These are phyloP conservation scores for Sporothrix variecibatus DNA, from an alignment of 2,329 filamentous ascomycete genomes.

Conservation along the genomic window DNA sequence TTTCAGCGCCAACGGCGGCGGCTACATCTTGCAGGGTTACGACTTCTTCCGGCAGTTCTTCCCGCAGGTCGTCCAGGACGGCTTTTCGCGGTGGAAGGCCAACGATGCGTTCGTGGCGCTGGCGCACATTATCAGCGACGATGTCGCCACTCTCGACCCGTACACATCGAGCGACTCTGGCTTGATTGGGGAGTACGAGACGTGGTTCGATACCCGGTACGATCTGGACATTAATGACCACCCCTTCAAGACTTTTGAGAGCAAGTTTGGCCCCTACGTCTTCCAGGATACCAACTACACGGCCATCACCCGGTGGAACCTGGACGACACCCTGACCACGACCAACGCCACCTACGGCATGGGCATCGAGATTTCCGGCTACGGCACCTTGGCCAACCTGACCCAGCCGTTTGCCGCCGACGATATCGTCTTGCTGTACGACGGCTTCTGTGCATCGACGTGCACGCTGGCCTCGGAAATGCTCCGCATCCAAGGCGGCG, in stretches of 20 bases:
- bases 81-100: slow-evolving; percentile 44
- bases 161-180: slow-evolving; percentile 43
- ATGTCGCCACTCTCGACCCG: slow-evolving; percentile 48
- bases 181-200: slow-evolving; percentile 26
- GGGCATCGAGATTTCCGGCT: slow-evolving; percentile 54
- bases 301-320: slow-evolving; percentile 53
- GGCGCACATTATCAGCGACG: slow-evolving; percentile 47
- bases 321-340: slow-evolving; percentile 46
- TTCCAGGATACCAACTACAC: slow-evolving; percentile 58
- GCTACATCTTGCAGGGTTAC: slow-evolving; percentile 60
- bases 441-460: slow-evolving; percentile 38
- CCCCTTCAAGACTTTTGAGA: slow-evolving; percentile 52
- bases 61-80: slow-evolving; percentile 41
- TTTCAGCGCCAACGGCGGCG: slow-evolving; percentile 59
- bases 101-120: slow-evolving; percentile 46
- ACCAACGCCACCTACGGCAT: slow-evolving; percentile 40
- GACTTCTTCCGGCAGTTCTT: slow-evolving; percentile 63
- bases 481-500: slow-evolving; percentile 42
- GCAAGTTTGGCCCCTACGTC: slow-evolving; percentile 46
- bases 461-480: slow-evolving; percentile 39
- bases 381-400: slow-evolving; percentile 49
- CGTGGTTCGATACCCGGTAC: slow-evolving; percentile 51
- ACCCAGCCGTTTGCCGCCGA: slow-evolving; percentile 57
- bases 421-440: slow-evolving; percentile 59
- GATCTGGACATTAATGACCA: slow-evolving; percentile 51